phyloP scores from a whole-genome alignment of 1,284 basidiomycete genomes.

The Rhodotorula sp. region DNA sequence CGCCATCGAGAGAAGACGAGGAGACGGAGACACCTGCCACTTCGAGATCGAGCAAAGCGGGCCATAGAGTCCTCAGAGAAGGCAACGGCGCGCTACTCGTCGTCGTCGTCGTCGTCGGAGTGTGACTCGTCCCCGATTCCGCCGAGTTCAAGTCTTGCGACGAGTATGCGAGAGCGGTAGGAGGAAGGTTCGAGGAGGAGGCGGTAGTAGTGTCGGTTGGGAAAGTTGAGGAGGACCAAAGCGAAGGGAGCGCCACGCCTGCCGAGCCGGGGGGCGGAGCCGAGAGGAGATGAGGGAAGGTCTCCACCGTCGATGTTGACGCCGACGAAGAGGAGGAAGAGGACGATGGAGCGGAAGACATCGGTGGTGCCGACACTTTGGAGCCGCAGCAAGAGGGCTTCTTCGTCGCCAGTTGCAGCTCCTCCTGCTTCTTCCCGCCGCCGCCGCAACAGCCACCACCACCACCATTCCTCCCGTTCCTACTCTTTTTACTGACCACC shows the following conservation, averaged over 20 bases:
- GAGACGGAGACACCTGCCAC: not conserved
- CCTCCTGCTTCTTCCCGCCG: not conserved
- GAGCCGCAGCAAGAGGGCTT: not conserved
- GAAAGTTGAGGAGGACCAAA: not conserved
- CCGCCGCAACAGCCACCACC: not conserved
- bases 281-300: not conserved
- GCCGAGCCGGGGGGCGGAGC: not conserved
- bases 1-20: not conserved
- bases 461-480: not conserved
- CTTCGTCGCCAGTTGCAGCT: not conserved
- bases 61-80: slow-evolving; percentile 12
- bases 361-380: too few species aligned
- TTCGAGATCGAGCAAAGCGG: slow-evolving; percentile 19
- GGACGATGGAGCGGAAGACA: too few species aligned
- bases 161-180: not conserved
- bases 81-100: slow-evolving; percentile 1
- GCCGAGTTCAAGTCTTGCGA: too few species aligned
- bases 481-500: not conserved
- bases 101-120: too few species aligned
- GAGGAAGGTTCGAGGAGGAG: not conserved
- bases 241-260: slow-evolving; percentile 1
- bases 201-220: not conserved
- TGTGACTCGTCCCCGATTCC: too few species aligned
- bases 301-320: not conserved
- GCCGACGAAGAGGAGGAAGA: not conserved